Base-by-base conservation (phyloP, 1,139 yeast genomes). In the Yamadazyma diddensiae region DNA sequence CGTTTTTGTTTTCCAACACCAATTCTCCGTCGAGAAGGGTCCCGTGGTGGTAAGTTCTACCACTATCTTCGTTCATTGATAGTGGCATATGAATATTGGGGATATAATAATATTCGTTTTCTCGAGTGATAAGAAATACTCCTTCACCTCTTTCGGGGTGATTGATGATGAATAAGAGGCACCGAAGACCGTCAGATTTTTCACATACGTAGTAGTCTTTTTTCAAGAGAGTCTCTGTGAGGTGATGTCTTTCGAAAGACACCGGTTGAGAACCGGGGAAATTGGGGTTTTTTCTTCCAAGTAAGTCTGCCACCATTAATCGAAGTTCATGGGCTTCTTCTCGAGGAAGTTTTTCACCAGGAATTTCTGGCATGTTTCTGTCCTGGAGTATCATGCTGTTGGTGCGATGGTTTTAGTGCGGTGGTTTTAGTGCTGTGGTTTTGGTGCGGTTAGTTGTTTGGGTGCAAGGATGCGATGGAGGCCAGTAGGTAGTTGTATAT, bases 231-330 rank as follows among this genome's bases (percentile, higher is more conserved):
- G 79, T 77, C 33, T 77, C 77, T 5, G 67, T 64, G 24, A 92
- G 66, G 59, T 90, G 97, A 25, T 69, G 66, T 38, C 87, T 68
- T 29, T 86, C 81, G 55, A 94, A 90, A 22, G 96, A 86, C 2
- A 92, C 87, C 0, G 99, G 99, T 58, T 94, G 98, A 1, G 97
- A 82, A 0, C 97, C 97, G 3, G 94, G 90, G 47, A 86, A 86
- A 2, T 62, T 51, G 17, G 68, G 59, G 36, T 59, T 65, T 36
- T 79, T 59, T 23, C 79, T 57, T 15, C 78, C 76, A 30, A 88
- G 62, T 23, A 90, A 67, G 34, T 75, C 77, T 11, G 90, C 82
- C 8, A 90, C 82, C 64, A 81, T 78, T 34, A 70, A 68, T 50
- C 80, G 76, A 35, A 90, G 68, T 38, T 77, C 88, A 25, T 72